Evolutionary conservation across 768 basidiomycete genomes (phyloP), one percentile per base, ranked within the genome.

Genomic region (Mycena pura): DNA sequence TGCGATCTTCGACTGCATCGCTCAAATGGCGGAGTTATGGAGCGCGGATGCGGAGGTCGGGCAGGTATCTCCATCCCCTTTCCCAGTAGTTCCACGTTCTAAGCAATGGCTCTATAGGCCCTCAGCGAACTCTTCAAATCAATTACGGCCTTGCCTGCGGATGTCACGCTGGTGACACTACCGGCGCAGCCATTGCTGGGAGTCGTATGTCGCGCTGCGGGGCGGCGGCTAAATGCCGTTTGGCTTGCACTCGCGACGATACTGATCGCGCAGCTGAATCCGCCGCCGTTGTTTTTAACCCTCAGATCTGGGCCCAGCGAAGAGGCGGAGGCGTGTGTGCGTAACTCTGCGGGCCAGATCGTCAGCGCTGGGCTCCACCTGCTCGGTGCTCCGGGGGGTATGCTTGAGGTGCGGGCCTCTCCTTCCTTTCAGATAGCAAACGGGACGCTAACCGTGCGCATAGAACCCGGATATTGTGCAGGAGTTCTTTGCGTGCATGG

Each of bases 391-490:
- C 81, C 83, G 0, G 86, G 86, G 2, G 85, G 83, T 9, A 90
- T 93, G 90, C 86, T 87, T 68, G 79, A 78, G 60, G 92, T 93
- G 68, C 60, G 88, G 24, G 6, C 21, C 6, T 28, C 53, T 14
- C 10, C 14, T 8, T 29, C n/a, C 53, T n/a, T n/a, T 24, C 36
- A 49, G 53, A 9, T 19, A 17, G 29, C 22, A 34, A 8, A 6
- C 25, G 27, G 27, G 41, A n/a, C 15, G 8, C 36, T 48, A 29
- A 46, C 28, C 46, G 27, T 32, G 4, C 28, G 50, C 34, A n/a
- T n/a, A 96, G 93, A 93, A 96, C 69, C 95, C 95, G 0, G 95
- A 96, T 71, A 85, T 96, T 25, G 92, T 94, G 15, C 93, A 95
- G 70, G 88, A 87, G 24, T 96, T 95, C 73, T 96, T 96, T 74